phyloP scores from a whole-genome alignment of 257 asterid genomes.

The Ajuga chamaepitys region DNA sequence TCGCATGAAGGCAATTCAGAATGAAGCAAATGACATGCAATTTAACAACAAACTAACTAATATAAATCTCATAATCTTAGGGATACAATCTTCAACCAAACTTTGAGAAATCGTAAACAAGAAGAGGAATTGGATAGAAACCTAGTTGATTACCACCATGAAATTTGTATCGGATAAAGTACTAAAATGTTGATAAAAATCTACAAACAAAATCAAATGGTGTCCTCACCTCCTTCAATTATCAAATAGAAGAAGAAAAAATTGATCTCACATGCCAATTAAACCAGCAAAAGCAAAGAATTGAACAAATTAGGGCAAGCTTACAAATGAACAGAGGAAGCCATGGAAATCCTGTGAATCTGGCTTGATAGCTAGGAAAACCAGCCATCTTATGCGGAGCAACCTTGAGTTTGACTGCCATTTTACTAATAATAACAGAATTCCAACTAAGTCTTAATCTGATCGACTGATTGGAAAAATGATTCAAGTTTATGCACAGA shows the following conservation, averaged over 20 bases:
- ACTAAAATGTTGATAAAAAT: too few species aligned
- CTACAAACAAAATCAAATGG: not conserved
- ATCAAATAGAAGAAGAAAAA: not conserved
- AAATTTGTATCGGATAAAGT: too few species aligned
- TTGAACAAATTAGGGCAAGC: not conserved
- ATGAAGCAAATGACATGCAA: not conserved
- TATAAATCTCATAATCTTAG: not conserved
- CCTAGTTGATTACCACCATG: slow-evolving; percentile 21
- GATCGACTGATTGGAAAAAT: not conserved
- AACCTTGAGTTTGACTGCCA: slow-evolving; percentile 37
- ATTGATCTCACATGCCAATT: slow-evolving; percentile 6
- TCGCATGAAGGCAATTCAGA: not conserved
- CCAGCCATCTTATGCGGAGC: slow-evolving; percentile 28
- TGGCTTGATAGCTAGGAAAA: slow-evolving; percentile 27
- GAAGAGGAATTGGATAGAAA: not conserved
- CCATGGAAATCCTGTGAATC: slow-evolving; percentile 43
- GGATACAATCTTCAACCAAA: not conserved
- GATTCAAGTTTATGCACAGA: too few species aligned
- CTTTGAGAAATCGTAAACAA: not conserved
- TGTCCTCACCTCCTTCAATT: slow-evolving; percentile 7
- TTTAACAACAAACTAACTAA: not conserved
- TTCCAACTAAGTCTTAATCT: not conserved
- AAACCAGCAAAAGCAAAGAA: not conserved
- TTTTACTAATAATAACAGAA: slow-evolving; percentile 7
- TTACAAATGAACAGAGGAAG: slow-evolving; percentile 42